Percentiles rank a stretch among this genome's conserved stretches.
Conservation (phyloP, 148 eudicot species). For the Heliosperma pusillum region DNA sequence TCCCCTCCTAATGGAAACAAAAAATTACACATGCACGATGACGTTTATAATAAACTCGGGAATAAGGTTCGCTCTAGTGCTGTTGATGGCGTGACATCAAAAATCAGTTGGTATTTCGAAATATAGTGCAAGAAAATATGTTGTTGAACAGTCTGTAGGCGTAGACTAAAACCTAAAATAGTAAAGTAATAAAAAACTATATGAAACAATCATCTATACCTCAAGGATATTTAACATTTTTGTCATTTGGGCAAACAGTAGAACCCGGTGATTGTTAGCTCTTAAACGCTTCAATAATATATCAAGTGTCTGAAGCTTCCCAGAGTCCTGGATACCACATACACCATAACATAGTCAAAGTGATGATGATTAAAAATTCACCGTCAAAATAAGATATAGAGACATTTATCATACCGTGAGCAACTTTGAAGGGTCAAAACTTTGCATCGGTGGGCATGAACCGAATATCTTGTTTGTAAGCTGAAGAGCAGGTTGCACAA, state of each 20-base stretch:
- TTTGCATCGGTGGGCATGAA: slow-evolving; percentile 90
- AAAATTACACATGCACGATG: background rate
- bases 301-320: slow-evolving; percentile 96
- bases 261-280: slow-evolving; percentile 91
- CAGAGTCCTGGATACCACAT: slow-evolving; percentile 65
- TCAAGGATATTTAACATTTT: slow-evolving; percentile 97
- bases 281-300: slow-evolving; percentile 92
- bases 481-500: slow-evolving; percentile 76
- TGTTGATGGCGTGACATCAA: background rate
- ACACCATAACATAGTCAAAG: slow-evolving; percentile 22
- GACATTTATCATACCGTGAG: slow-evolving; percentile 58
- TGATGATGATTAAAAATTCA: background rate
- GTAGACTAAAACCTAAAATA: background rate
- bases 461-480: slow-evolving; percentile 81
- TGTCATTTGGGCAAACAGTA: slow-evolving; percentile 97
- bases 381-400: slow-evolving; percentile 3
- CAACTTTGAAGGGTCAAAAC: slow-evolving; percentile 94
- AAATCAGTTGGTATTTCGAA: background rate
- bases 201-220: slow-evolving; percentile 38
- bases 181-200: background rate
- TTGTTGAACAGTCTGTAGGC: background rate
- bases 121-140: background rate
- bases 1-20: background rate
- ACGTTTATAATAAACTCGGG: too few relatives aligned
- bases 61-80: background rate